phyloP scores from a whole-genome alignment of 2,329 filamentous ascomycete genomes.

The Didymella arachidicola region DNA sequence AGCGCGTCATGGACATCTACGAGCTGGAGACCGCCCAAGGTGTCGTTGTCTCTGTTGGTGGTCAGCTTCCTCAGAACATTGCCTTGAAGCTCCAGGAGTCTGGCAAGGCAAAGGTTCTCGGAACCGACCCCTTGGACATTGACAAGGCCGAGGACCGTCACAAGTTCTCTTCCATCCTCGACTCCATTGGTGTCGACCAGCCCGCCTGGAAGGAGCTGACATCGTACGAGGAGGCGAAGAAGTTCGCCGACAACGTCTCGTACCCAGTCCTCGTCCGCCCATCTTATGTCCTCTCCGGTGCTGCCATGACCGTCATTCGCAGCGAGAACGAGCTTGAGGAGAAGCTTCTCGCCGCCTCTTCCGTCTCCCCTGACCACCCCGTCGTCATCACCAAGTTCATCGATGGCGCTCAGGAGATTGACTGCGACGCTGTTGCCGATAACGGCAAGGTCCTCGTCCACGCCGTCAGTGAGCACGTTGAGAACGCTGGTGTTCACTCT shows the following conservation, averaged over 20 bases:
- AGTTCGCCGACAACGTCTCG: constrained; percentile 82
- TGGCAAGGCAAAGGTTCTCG: constrained; percentile 87
- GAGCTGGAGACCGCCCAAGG: constrained; percentile 86
- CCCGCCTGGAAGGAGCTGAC: constrained; percentile 98
- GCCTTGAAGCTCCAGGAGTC: constrained; percentile 91
- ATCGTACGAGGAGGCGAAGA: constrained; percentile 84
- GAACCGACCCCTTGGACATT: constrained; percentile 91
- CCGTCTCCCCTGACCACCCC: constrained; percentile 93
- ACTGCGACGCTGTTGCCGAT: constrained; percentile 91
- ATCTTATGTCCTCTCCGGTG: constrained; percentile 94
- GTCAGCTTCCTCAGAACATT: constrained; percentile 97
- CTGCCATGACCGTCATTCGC: constrained; percentile 97
- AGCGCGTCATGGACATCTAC: constrained; percentile 98
- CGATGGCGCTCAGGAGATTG: constrained; percentile 94
- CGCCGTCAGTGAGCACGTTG: constrained; percentile 93
- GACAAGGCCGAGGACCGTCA: constrained; percentile 98
- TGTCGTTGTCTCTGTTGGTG: constrained; percentile 94
- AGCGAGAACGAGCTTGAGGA: constrained; percentile 89
- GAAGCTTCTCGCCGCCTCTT: constrained; percentile 88
- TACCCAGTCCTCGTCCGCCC: constrained; percentile 97
- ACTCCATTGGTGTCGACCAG: constrained; percentile 96
- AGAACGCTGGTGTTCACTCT: constrained; percentile 97
- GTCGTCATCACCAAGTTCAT: constrained; percentile 99
- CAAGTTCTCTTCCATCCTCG: constrained; percentile 97
- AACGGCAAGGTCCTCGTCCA: constrained; percentile 87